Base-by-base conservation (phyloP, 768 basidiomycete species). In the Russula sp. region DNA sequence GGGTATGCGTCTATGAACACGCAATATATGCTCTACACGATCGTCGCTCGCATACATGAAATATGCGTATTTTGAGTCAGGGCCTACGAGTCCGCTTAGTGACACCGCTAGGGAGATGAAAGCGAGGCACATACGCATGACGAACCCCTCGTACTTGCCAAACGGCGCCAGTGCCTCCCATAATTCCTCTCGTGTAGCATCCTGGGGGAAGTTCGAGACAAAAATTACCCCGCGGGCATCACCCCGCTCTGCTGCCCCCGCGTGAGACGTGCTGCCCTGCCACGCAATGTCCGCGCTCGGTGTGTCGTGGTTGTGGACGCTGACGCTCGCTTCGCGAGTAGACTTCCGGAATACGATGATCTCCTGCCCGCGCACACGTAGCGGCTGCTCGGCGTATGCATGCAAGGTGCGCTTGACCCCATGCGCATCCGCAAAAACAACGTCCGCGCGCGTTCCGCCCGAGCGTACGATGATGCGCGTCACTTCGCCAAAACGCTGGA, bases 21-120 rank as follows among this genome's bases (percentile, higher is more conserved):
- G 32, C 18, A 64, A 44, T n/a, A 64, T 48, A 2, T 55, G 16
- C 11, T 59, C 34, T 10, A 59, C 63, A 34, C 22, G 53, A 31
- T 64, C 39, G 13, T 49, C 13, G 34, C 16, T 59, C 39, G 53
- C 45, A 48, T 59, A 64, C 31, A 59, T 13, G 8, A 64, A 50
- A 45, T 44, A 55, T 4, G 63, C 58, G 27, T 59, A 64, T 60
- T 49, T 59, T 39, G 63, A 64, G 22, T 22, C 58, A 8, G 63
- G 63, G 13, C 58, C 58, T 58, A 16, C 44, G 7, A 39, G 0
- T 60, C 16, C 2, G 18, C 13, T 55, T 27, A 57, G 42, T 14
- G 22, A 50, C 14, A 5, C 11, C 27, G 6, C 4, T 18, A 40
- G 31, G 51, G 13, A 35, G 32, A 55, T 0, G 31, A 6, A 31